Conservation (phyloP, 2,329 filamentous ascomycete species). For the Aspergillus novofumigatus region DNA sequence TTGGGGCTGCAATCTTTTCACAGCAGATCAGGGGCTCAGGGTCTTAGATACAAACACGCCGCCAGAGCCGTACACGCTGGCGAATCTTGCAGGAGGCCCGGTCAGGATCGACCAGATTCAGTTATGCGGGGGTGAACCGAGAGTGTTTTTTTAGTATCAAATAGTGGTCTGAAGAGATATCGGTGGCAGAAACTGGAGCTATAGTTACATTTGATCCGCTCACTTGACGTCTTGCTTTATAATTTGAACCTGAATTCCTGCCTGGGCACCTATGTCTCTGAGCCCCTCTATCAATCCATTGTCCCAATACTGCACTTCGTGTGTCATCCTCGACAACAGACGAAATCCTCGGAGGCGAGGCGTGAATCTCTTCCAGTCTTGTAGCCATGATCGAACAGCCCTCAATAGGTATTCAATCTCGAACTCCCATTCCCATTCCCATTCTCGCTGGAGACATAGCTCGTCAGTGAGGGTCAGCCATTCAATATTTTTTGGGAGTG, state of each 20-base stretch:
- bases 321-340: neutral
- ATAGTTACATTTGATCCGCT: neutral
- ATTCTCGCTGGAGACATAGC: conserved; percentile 7
- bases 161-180: neutral
- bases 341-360: conserved; percentile 10
- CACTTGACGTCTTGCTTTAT: neutral
- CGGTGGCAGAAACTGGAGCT: neutral
- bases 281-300: conserved; percentile 2
- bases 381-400: conserved; percentile 12
- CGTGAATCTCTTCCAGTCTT: conserved; percentile 7
- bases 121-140: too few species aligned
- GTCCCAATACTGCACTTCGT: conserved; percentile 1
- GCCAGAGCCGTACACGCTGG: too few species aligned
- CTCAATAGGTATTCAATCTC: neutral
- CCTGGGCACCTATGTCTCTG: conserved; percentile 2
- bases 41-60: too few species aligned
- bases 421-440: conserved; percentile 10
- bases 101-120: too few species aligned
- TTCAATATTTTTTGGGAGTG: conserved; percentile 15
- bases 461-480: conserved; percentile 14
- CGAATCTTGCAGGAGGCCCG: too few species aligned
- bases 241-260: conserved; percentile 4
- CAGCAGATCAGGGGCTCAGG: too few species aligned
- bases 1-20: too few species aligned
- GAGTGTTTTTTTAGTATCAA: neutral